A percentile compares a stretch with the other conserved stretches of the same genome.
These are phyloP conservation scores for Atalantia buxifolia DNA, from an alignment of 345 rosid genomes.

Conservation along the genomic window DNA sequence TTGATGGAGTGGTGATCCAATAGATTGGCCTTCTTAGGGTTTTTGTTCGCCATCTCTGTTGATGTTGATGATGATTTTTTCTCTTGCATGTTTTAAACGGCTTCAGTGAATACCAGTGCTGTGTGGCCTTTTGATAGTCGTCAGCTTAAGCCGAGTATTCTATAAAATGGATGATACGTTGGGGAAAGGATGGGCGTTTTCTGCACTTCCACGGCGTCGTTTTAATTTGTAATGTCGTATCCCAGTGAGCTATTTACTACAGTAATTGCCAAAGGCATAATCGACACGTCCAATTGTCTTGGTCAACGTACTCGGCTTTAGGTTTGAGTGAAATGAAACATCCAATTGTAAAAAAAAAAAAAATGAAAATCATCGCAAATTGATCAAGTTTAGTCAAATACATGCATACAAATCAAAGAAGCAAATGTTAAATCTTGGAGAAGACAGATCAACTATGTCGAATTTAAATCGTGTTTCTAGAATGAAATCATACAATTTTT, in stretches of 20 bases:
- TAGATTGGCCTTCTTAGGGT: conserved; percentile 80
- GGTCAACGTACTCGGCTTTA: no score
- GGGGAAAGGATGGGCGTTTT: background rate
- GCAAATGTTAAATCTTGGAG: no score
- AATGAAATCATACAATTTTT: background rate
- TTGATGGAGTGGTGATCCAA: conserved; percentile 94
- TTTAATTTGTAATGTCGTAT: background rate
- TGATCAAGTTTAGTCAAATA: no score
- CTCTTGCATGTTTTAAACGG: conserved; percentile 42
- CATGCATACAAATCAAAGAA: no score
- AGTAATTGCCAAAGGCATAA: no score
- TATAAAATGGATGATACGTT: background rate
- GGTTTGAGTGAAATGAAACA: no score
- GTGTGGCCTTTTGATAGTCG: background rate
- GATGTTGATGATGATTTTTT: conserved; percentile 23
- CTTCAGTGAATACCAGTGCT: background rate
- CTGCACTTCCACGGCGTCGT: background rate
- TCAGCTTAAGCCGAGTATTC: no score
- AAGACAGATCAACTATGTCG: no score
- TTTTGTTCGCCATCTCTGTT: conserved; percentile 48
- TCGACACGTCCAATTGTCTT: no score
- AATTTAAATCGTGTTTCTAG: no score
- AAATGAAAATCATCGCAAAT: no score
- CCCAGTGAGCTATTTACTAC: fast-evolving
- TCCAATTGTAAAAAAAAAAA: no score